Conservation (phyloP, 805 yeast species). For the Kodamaea kaohsiungensis region DNA sequence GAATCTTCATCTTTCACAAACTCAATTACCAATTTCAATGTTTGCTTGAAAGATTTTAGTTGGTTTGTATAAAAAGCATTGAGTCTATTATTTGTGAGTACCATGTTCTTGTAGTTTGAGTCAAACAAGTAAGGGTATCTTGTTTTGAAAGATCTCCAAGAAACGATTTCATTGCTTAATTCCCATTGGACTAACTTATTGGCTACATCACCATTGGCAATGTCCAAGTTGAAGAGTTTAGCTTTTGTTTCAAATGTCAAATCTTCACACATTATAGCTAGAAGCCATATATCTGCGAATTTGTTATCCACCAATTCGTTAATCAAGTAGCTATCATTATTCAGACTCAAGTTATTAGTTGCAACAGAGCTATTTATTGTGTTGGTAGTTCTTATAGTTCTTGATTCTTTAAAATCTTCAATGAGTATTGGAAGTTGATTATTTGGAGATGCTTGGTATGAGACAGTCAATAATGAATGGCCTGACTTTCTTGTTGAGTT, state of each 20-base stretch:
- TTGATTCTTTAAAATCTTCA: slow-evolving; percentile 38
- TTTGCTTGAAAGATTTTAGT: slow-evolving; percentile 13
- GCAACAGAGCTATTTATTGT: slow-evolving; percentile 9
- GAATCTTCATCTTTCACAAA: slow-evolving; percentile 8
- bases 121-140: slow-evolving; percentile 29
- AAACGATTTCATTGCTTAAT: slow-evolving; percentile 21
- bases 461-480: slow-evolving; percentile 44
- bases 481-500: slow-evolving; percentile 9
- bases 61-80: slow-evolving; percentile 9
- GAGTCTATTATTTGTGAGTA: not conserved
- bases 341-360: slow-evolving; percentile 10
- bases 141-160: slow-evolving; percentile 28
- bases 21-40: slow-evolving; percentile 14
- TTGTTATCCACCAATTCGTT: slow-evolving; percentile 45
- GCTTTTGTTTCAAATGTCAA: slow-evolving; percentile 8
- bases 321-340: slow-evolving; percentile 6
- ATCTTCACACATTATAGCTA: slow-evolving; percentile 24
- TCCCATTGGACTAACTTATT: slow-evolving; percentile 13
- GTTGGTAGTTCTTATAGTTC: slow-evolving; percentile 2
- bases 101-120: not conserved
- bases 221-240: slow-evolving; percentile 18
- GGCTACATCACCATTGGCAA: not conserved
- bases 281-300: slow-evolving; percentile 53
- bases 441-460: slow-evolving; percentile 51
- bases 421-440: slow-evolving; percentile 56